Evolutionary conservation across 495 filamentous ascomycete genomes (phyloP).

Genomic region (Penicillium mononematosum): DNA sequence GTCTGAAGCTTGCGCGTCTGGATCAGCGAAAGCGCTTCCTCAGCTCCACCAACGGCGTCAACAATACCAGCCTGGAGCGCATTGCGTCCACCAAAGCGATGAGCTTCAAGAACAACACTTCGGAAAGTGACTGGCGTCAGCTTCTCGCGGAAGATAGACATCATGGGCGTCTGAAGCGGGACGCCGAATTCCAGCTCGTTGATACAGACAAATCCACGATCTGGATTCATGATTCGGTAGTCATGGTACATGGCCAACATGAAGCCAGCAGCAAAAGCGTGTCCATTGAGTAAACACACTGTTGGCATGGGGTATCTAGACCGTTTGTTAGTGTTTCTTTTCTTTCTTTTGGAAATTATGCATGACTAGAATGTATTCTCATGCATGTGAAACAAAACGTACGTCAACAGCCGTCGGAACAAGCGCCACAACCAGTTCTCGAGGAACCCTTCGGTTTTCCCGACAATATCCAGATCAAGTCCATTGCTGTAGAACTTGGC

Average conservation of each 20-base stretch:
- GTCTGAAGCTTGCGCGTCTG: conserved; percentile 52
- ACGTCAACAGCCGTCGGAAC: conserved; percentile 61
- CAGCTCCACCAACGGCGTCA: conserved; percentile 63
- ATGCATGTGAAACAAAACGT: conserved; percentile 6
- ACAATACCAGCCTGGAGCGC: conserved; percentile 64
- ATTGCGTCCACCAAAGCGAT: conserved; percentile 57
- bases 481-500: conserved; percentile 82
- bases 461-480: conserved; percentile 62
- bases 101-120: conserved; percentile 65
- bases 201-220: conserved; percentile 67
- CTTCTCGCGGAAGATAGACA: conserved; percentile 70
- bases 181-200: conserved; percentile 79
- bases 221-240: conserved; percentile 71
- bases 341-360: background rate
- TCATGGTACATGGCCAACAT: conserved; percentile 85
- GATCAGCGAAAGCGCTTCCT: conserved; percentile 57
- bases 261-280: conserved; percentile 75
- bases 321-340: conserved; percentile 7
- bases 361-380: background rate
- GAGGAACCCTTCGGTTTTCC: conserved; percentile 51
- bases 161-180: conserved; percentile 69
- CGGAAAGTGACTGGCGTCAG: conserved; percentile 53
- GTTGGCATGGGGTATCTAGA: conserved; percentile 78
- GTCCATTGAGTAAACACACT: conserved; percentile 72
- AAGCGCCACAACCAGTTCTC: conserved; percentile 57